A percentile compares a stretch with the other conserved stretches of the same genome.
Conservation (phyloP, 805 yeast species). For the Candida tibetensis region DNA sequence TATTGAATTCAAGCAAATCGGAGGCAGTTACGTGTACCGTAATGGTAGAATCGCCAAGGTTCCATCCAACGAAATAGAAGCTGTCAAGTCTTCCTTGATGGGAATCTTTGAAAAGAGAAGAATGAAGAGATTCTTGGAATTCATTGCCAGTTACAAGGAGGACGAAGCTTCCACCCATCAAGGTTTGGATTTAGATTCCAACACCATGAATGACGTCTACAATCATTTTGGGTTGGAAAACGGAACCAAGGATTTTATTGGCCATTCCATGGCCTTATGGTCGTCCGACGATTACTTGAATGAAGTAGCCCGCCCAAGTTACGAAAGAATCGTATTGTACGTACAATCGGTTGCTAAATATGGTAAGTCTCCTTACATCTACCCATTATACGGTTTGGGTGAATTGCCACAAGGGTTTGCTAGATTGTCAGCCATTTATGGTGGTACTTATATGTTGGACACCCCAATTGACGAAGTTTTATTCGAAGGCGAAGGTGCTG, state of each 20-base stretch:
- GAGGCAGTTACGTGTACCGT: conserved; percentile 93
- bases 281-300: conserved; percentile 84
- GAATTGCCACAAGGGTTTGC: conserved; percentile 99
- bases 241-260: conserved; percentile 94
- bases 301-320: conserved; percentile 88
- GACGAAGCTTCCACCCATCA: conserved; percentile 78
- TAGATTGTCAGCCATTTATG: conserved; percentile 92
- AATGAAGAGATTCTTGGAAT: conserved; percentile 88
- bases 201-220: conserved; percentile 90
- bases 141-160: conserved; percentile 77
- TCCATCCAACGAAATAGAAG: conserved; percentile 89
- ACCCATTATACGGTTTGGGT: conserved; percentile 94
- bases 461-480: conserved; percentile 90
- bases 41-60: conserved; percentile 91
- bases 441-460: conserved; percentile 97
- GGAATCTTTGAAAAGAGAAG: conserved; percentile 95
- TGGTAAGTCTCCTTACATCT: conserved; percentile 94
- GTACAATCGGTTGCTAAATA: conserved; percentile 89
- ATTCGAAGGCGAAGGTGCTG: conserved; percentile 65
- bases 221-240: conserved; percentile 84
- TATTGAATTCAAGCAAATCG: conserved; percentile 92
- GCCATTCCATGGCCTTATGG: conserved; percentile 98
- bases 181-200: conserved; percentile 78
- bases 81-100: conserved; percentile 86
- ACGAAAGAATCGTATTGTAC: conserved; percentile 81